A percentile compares a stretch with the other conserved stretches of the same genome.
Evolutionary conservation across 192 early-diverging fungal genomes (phyloP).

Genomic region (Paraglomus occultum): DNA sequence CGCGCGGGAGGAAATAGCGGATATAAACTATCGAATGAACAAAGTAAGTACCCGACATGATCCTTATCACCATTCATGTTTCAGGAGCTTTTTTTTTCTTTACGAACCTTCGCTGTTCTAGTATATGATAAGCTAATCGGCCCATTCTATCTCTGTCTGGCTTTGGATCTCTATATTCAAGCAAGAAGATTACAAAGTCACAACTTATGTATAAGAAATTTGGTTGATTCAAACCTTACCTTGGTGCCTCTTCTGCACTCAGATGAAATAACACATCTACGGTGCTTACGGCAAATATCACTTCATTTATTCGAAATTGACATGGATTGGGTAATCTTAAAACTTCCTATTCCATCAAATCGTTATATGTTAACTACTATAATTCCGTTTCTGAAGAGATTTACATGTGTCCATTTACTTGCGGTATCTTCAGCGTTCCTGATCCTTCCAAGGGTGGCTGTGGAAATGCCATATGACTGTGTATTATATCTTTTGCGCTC

Average conservation of each 20-base stretch:
- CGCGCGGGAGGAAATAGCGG: constrained; percentile 71
- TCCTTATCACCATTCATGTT: neutral
- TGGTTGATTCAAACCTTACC: constrained; percentile 13
- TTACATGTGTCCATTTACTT: constrained; percentile 29
- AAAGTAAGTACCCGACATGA: neutral
- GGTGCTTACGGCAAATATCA: constrained; percentile 72
- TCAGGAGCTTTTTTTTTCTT: neutral
- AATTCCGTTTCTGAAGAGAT: neutral
- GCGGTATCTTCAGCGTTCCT: constrained; percentile 21
- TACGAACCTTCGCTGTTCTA: constrained; percentile 71
- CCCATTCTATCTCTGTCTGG: constrained; percentile 3
- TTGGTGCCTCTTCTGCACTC: constrained; percentile 62
- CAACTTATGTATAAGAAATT: no score
- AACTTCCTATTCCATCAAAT: constrained; percentile 26
- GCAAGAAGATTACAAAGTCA: no score
- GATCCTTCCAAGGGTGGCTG: constrained; percentile 57
- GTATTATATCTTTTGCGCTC: constrained; percentile 70
- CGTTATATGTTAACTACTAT: no score
- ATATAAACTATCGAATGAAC: constrained; percentile 59
- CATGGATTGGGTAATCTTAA: constrained; percentile 73
- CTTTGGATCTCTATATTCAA: neutral
- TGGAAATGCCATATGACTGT: constrained; percentile 74
- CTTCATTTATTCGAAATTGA: constrained; percentile 81
- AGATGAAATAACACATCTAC: constrained; percentile 77
- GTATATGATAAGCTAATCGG: constrained; percentile 70